These are phyloP conservation scores for Podospora conica DNA, from an alignment of 495 filamentous ascomycete species.

Conservation along the genomic window DNA sequence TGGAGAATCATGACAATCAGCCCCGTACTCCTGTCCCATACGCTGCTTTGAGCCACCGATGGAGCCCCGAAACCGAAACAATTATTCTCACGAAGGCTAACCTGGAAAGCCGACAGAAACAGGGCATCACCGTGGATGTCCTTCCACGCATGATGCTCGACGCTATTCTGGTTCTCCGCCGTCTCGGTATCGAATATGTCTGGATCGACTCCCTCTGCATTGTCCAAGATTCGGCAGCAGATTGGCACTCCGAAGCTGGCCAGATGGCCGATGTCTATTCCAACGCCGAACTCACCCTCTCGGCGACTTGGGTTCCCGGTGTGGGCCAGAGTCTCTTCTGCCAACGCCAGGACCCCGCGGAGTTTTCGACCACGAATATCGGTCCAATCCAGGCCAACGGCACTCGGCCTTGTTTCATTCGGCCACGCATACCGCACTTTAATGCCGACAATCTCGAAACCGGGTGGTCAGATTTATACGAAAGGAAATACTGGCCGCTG, in stretches of 20 bases:
- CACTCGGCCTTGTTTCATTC: not conserved
- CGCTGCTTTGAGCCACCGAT: slow-evolving; percentile 3
- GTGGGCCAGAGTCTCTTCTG: not conserved
- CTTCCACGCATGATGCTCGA: slow-evolving; percentile 3
- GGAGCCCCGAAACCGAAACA: slow-evolving; percentile 1
- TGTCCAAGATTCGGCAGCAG: slow-evolving; percentile 16
- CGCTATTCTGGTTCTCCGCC: not conserved
- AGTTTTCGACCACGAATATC: not conserved
- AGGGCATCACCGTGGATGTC: not conserved
- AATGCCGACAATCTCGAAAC: not conserved
- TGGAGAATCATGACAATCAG: not conserved
- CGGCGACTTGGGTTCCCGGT: slow-evolving; percentile 1
- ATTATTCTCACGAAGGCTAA: not conserved
- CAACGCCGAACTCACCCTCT: slow-evolving; percentile 10
- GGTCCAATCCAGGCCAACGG: not conserved
- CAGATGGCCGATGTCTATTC: slow-evolving; percentile 17
- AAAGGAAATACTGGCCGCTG: not conserved
- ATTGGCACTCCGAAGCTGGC: slow-evolving; percentile 15
- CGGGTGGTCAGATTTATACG: not conserved
- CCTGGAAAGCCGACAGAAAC: not conserved
- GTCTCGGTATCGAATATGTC: slow-evolving; percentile 12
- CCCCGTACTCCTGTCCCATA: not conserved
- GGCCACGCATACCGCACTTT: not conserved
- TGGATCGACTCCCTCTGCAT: slow-evolving; percentile 21
- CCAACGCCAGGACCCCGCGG: not conserved